Percentiles rank a stretch among this genome's conserved stretches.
These are phyloP conservation scores for Dactylellina leptospora DNA, from an alignment of 2,329 filamentous ascomycete species.

Conservation along the genomic window DNA sequence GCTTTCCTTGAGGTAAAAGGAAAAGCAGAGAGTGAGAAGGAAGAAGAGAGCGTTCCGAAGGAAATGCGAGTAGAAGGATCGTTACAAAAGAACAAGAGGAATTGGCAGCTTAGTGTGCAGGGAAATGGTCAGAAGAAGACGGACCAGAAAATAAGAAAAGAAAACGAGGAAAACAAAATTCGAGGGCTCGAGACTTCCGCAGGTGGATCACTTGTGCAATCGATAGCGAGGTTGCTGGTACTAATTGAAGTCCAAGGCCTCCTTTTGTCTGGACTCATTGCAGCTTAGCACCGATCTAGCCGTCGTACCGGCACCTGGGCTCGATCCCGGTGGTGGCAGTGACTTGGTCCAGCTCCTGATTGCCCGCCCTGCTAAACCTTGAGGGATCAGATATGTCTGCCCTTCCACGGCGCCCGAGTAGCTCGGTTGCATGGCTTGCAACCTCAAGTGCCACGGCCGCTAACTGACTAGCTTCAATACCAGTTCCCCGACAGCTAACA, in stretches of 20 bases:
- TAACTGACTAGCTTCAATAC: slow-evolving; percentile 42
- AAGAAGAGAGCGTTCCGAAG: slow-evolving; percentile 26
- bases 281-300: slow-evolving; percentile 53
- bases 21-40: slow-evolving; percentile 18
- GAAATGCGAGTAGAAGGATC: slow-evolving; percentile 30
- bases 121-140: slow-evolving; percentile 11
- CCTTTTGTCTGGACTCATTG: slow-evolving; percentile 50
- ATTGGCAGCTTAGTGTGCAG: slow-evolving; percentile 15
- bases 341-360: slow-evolving; percentile 29
- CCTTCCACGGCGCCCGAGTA: slow-evolving; percentile 34
- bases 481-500: slow-evolving; percentile 26
- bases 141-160: slow-evolving; percentile 13
- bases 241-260: slow-evolving; percentile 24
- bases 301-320: slow-evolving; percentile 48
- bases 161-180: slow-evolving; percentile 8
- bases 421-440: slow-evolving; percentile 51
- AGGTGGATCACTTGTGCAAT: slow-evolving; percentile 40
- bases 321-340: slow-evolving; percentile 43
- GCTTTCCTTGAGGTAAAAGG: slow-evolving; percentile 30
- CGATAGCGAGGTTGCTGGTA: slow-evolving; percentile 36
- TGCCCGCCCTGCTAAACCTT: not conserved
- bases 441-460: slow-evolving; percentile 40
- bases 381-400: slow-evolving; percentile 35
- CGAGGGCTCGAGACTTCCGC: slow-evolving; percentile 36
- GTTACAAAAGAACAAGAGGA: slow-evolving; percentile 18